These are phyloP conservation scores for Leccinum variabile DNA, from an alignment of 1,284 basidiomycete genomes.

Conservation along the genomic window DNA sequence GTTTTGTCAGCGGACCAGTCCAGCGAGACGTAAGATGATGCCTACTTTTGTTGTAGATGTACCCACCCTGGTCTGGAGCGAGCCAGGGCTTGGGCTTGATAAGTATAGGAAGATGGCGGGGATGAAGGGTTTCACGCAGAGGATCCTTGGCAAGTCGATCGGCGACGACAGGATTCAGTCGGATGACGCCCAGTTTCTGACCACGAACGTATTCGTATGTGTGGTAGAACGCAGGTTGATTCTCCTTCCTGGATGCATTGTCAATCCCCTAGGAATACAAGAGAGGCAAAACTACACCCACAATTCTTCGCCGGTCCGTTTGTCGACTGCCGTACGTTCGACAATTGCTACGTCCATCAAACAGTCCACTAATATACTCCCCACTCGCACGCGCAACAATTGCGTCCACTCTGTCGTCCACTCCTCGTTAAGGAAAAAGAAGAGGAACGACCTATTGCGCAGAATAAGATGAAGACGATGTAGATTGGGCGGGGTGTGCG, in stretches of 20 bases:
- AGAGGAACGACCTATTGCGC: too few relatives aligned
- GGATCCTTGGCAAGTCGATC: constrained; percentile 80
- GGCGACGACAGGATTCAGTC: constrained; percentile 81
- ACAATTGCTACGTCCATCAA: constrained; percentile 86
- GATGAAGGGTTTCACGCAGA: constrained; percentile 79
- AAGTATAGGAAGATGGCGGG: constrained; percentile 95
- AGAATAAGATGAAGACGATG: too few relatives aligned
- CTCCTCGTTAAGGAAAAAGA: too few relatives aligned
- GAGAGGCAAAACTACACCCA: constrained; percentile 38
- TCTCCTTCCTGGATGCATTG: constrained; percentile 56
- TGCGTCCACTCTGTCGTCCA: constrained; percentile 86
- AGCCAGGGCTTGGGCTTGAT: constrained; percentile 90
- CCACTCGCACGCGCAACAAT: constrained; percentile 73
- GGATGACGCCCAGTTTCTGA: constrained; percentile 88
- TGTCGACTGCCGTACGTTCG: constrained; percentile 58
- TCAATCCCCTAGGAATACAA: constrained; percentile 3
- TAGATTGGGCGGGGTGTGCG: too few relatives aligned
- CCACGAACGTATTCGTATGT: constrained; percentile 93
- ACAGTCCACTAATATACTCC: constrained; percentile 81
- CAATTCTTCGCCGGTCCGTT: constrained; percentile 56
- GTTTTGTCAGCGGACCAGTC: constrained; percentile 3
- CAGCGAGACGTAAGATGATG: constrained; percentile 9
- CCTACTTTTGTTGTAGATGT: constrained; percentile 76
- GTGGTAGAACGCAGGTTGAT: constrained; percentile 91
- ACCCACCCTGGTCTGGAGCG: constrained; percentile 79